phyloP scores from a whole-genome alignment of 345 rosid species.

The Eucalyptus albens region DNA sequence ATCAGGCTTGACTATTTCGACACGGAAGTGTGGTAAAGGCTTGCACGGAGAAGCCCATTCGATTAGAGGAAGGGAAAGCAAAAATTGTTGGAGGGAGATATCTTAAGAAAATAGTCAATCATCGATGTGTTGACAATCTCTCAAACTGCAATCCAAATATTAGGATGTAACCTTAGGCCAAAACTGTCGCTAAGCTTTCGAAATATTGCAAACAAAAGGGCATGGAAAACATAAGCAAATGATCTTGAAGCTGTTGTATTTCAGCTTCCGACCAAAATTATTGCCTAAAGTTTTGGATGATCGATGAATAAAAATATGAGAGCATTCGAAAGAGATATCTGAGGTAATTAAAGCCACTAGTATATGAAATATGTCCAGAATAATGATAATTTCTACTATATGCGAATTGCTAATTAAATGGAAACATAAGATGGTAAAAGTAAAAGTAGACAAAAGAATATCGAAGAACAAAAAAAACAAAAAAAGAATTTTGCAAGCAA shows the following conservation, averaged over 20 bases:
- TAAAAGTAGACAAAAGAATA: neutral
- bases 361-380: neutral
- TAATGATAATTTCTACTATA: neutral
- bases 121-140: neutral
- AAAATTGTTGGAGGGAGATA: neutral
- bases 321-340: neutral
- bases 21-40: neutral
- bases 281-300: neutral
- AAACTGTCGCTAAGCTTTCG: neutral
- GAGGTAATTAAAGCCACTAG: neutral
- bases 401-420: neutral
- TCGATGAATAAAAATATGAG: neutral
- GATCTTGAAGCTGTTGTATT: neutral
- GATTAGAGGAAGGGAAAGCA: neutral
- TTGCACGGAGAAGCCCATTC: neutral
- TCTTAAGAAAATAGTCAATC: neutral
- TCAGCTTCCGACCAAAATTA: neutral
- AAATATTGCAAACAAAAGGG: neutral
- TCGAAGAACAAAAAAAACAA: neutral
- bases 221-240: neutral
- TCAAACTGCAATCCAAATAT: neutral
- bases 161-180: neutral
- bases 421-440: neutral
- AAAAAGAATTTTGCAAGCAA: neutral
- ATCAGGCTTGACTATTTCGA: neutral